A percentile compares a stretch with the other conserved stretches of the same genome.
phyloP scores from a whole-genome alignment of 2,329 filamentous ascomycete genomes.

The Fusarium torreyae region DNA sequence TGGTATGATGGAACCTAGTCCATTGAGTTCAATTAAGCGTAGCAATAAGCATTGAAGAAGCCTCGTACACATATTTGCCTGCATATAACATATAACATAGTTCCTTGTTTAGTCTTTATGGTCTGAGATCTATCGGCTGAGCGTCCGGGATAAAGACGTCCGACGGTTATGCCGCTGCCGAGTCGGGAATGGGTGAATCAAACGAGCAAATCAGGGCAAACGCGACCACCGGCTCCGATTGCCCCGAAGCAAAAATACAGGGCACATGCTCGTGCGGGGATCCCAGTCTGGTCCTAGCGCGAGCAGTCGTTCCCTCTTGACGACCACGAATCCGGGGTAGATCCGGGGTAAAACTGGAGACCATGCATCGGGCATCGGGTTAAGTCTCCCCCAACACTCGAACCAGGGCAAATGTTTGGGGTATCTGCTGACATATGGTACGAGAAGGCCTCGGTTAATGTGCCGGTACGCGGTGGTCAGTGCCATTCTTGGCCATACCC shows the following conservation, averaged over 20 bases:
- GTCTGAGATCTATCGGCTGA: neutral
- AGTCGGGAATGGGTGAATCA: neutral
- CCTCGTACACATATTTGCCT: neutral
- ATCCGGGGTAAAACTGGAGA: constrained; percentile 35
- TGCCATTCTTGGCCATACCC: constrained; percentile 3
- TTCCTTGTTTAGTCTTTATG: neutral
- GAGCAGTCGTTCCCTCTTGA: neutral
- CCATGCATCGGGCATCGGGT: constrained; percentile 36
- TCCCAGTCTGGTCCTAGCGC: neutral
- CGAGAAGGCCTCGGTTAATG: constrained; percentile 24
- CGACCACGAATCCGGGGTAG: constrained; percentile 32
- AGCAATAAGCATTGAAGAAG: neutral
- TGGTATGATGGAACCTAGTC: too few species aligned
- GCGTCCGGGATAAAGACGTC: neutral
- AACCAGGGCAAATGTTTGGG: neutral
- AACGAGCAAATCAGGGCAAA: neutral
- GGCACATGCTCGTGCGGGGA: constrained; percentile 3
- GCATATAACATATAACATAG: neutral
- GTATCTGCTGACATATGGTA: constrained; percentile 4
- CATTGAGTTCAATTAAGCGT: neutral
- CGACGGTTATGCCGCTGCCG: constrained; percentile 2
- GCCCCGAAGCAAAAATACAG: constrained; percentile 10
- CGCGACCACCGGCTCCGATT: constrained; percentile 25
- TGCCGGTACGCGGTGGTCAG: constrained; percentile 8
- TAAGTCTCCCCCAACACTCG: neutral